Evolutionary conservation across 139 green algal genomes (phyloP).

Genomic region (Gonium pectorale): DNA sequence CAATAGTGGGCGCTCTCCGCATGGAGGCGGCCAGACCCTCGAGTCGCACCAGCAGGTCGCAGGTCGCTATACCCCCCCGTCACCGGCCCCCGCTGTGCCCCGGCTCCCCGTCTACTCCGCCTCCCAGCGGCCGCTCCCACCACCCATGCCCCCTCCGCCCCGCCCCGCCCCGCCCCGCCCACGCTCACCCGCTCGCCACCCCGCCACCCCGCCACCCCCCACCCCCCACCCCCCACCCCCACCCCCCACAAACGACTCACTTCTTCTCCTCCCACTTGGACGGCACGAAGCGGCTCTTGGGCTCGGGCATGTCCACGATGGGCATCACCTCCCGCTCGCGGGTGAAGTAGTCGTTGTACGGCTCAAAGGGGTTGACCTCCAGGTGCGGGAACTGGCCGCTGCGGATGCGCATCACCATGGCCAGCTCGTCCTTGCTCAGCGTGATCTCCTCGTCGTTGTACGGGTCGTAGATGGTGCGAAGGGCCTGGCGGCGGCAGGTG

Average conservation of each 20-base stretch:
- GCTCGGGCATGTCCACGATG: slow-evolving; percentile 86
- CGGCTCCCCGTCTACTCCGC: too few relatives aligned
- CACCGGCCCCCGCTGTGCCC: too few relatives aligned
- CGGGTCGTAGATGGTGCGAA: slow-evolving; percentile 94
- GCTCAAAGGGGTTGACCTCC: slow-evolving; percentile 82
- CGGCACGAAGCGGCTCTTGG: slow-evolving; percentile 96
- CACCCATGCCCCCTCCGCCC: too few relatives aligned
- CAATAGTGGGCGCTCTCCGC: too few relatives aligned
- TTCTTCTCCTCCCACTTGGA: slow-evolving; percentile 98
- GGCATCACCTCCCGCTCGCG: slow-evolving; percentile 82
- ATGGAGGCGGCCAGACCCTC: too few relatives aligned
- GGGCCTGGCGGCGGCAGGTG: slow-evolving; percentile 50
- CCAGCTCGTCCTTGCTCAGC: slow-evolving; percentile 88
- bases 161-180: not conserved
- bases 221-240: not conserved
- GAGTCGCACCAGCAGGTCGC: too few relatives aligned
- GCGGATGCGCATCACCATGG: slow-evolving; percentile 93
- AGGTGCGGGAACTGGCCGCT: slow-evolving; percentile 92
- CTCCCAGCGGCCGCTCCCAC: too few relatives aligned
- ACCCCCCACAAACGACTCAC: slow-evolving; percentile 56
- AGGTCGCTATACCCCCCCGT: too few relatives aligned
- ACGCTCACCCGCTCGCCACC: too few relatives aligned
- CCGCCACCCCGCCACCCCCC: not conserved
- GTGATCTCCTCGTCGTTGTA: slow-evolving; percentile 98
- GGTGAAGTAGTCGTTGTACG: slow-evolving; percentile 79